phyloP scores from a whole-genome alignment of 1,139 yeast species.

The Suhomyces panamericanus region DNA sequence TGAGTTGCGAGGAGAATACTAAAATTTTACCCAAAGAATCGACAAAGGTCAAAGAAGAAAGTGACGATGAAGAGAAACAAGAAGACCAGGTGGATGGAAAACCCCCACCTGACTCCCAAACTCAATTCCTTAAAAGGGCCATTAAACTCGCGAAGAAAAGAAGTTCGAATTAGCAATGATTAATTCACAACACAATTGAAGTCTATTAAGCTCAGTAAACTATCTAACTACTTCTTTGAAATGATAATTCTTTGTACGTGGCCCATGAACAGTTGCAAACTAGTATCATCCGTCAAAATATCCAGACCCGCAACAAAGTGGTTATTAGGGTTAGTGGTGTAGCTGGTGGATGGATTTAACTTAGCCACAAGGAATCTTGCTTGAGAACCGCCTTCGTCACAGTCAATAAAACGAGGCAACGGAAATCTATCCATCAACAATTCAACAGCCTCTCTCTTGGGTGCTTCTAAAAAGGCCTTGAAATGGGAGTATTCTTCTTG shows the following conservation, averaged over 20 bases:
- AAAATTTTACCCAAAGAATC: conserved; percentile 24
- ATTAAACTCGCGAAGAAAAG: conserved; percentile 27
- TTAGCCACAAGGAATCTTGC: conserved; percentile 76
- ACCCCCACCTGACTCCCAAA: conserved; percentile 20
- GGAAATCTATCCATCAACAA: conserved; percentile 70
- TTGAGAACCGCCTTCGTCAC: conserved; percentile 77
- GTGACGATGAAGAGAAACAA: conserved; percentile 16
- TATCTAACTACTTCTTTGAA: conserved; percentile 17
- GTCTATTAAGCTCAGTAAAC: background rate
- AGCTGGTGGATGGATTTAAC: conserved; percentile 69
- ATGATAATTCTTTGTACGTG: conserved; percentile 46
- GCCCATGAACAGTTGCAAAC: conserved; percentile 68
- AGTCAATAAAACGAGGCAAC: conserved; percentile 68
- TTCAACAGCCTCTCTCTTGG: conserved; percentile 69
- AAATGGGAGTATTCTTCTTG: conserved; percentile 63
- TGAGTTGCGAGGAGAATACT: conserved; percentile 31
- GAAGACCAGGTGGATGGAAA: conserved; percentile 8
- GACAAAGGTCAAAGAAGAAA: conserved; percentile 15
- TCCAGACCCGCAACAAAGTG: conserved; percentile 30
- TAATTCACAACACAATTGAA: background rate
- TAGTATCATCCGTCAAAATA: conserved; percentile 69
- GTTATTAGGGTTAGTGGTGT: conserved; percentile 43
- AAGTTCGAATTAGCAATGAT: background rate
- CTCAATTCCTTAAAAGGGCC: conserved; percentile 33
- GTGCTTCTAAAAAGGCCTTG: conserved; percentile 58